A percentile compares a stretch with the other conserved stretches of the same genome.
phyloP scores from a whole-genome alignment of 78 protist genomes.

The Cavenderia fasciculata region DNA sequence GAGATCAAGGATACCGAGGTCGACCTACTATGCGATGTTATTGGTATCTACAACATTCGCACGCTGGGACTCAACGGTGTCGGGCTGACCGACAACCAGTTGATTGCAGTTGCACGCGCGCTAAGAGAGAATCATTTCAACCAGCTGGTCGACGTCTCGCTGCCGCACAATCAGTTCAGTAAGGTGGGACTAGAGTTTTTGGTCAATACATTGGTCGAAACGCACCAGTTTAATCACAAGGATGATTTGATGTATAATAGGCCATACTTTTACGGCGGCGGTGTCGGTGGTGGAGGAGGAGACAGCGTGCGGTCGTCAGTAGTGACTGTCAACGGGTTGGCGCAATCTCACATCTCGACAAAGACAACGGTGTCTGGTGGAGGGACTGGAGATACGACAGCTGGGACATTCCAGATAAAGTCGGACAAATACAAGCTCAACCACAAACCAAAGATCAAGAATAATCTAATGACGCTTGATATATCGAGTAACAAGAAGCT shows the following conservation, averaged over 20 bases:
- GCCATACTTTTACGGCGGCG: too few relatives aligned
- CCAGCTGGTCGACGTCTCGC: not conserved
- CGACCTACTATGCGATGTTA: slow-evolving; percentile 2
- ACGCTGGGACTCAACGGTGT: slow-evolving; percentile 6
- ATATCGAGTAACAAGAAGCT: not conserved
- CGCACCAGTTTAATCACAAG: slow-evolving; percentile 17
- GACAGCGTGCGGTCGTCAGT: too few relatives aligned
- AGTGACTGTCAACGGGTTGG: too few relatives aligned
- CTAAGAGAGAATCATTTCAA: slow-evolving; percentile 17
- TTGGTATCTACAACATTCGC: slow-evolving; percentile 22
- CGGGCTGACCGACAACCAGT: slow-evolving; percentile 10
- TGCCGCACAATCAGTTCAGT: slow-evolving; percentile 27
- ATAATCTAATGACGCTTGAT: not conserved
- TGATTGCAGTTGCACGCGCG: slow-evolving; percentile 24
- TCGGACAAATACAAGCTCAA: too few relatives aligned
- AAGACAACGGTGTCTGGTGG: too few relatives aligned
- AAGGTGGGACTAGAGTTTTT: slow-evolving; percentile 22
- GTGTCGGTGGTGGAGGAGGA: too few relatives aligned
- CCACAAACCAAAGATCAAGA: not conserved
- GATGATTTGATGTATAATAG: not conserved
- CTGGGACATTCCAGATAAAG: too few relatives aligned
- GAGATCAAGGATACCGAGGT: slow-evolving; percentile 6
- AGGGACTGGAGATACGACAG: too few relatives aligned
- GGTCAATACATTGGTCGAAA: not conserved
- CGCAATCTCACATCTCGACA: too few relatives aligned